Base-by-base conservation (phyloP, 2,329 filamentous ascomycete species). In the Aplosporella prunicola region DNA sequence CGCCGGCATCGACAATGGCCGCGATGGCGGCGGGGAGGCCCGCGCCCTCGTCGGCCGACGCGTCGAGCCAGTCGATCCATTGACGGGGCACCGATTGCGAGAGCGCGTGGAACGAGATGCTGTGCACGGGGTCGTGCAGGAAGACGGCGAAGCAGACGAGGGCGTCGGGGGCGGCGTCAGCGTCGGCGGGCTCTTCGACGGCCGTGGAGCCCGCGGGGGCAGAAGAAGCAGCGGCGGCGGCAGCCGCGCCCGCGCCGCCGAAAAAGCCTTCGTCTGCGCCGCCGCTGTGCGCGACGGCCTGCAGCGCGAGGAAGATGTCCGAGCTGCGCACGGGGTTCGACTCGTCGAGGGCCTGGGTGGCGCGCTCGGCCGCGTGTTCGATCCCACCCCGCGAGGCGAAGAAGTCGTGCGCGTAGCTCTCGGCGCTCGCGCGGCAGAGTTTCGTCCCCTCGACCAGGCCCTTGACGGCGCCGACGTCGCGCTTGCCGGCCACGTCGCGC, bases 301-400 rank as follows among this genome's bases (percentile, higher is more conserved):
- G 91, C 22, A 98, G 80, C n/a, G 88, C 78, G 20, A 98, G 71
- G 71, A 98, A 98, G 45, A 98, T 83, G 57, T 98, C 86, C 42
- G 84, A 93, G 53, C 82, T 93, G 40, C 91, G 77, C 9, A 93
- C 86, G 0, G 91, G 89, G 57, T 95, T 96, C 27, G 71, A 75
- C 58, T 93, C 85, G 61, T 77, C 86, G 26, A 93, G 63, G 2
- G 80, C 73, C 58, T 93, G 79, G 0, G 82, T 80, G 1, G 87
- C 87, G 38, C 83, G 76, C 51, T 81, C 77, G 43, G 84, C 83
- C 17, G 86, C 88, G 49, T 77, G 73, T 58, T 88, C 82, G 3
- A 95, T 60, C 2, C 89, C 89, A 20, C 88, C 89, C 43, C 76
- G 71, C 3, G 78, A 62, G 1, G 79, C 71, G 50, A 91, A 93